phyloP scores from a whole-genome alignment of 768 basidiomycete genomes.

The Agrocybe pediades region DNA sequence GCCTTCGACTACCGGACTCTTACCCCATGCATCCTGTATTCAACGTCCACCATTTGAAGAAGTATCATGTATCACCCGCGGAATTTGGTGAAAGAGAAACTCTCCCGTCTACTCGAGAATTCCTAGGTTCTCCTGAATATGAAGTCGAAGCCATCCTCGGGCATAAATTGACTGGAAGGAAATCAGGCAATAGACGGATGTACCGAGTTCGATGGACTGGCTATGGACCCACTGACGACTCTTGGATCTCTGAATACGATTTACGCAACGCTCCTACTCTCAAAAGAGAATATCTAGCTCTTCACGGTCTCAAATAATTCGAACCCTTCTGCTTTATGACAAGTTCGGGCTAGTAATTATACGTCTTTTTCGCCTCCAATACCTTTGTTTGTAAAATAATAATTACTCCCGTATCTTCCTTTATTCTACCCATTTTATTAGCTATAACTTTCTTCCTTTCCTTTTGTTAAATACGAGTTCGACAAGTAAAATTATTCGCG shows the following conservation, averaged over 20 bases:
- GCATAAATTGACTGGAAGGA: constrained; percentile 6
- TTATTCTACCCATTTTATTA: no score
- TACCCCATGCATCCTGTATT: constrained; percentile 27
- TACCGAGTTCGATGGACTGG: constrained; percentile 23
- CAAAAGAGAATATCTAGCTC: no score
- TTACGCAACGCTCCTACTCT: constrained; percentile 22
- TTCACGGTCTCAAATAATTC: background rate
- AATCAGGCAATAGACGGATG: constrained; percentile 12
- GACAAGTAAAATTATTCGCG: no score
- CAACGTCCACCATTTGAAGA: constrained; percentile 22
- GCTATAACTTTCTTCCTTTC: no score
- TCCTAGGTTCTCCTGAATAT: constrained; percentile 16
- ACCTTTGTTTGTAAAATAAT: background rate
- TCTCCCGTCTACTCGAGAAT: constrained; percentile 16
- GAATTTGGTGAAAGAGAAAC: constrained; percentile 13
- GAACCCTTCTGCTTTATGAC: background rate
- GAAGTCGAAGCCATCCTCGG: constrained; percentile 19
- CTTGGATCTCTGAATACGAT: constrained; percentile 22
- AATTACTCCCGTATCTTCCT: background rate
- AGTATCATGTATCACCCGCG: constrained; percentile 15
- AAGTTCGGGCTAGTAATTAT: no score
- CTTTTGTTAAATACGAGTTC: no score
- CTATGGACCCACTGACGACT: constrained; percentile 21
- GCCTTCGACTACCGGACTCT: constrained; percentile 20
- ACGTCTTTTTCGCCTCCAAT: no score